Percentiles rank a stretch among this genome's conserved stretches.
These are phyloP conservation scores for Cornus suecica DNA, from an alignment of 148 eudicot genomes.

Conservation along the genomic window DNA sequence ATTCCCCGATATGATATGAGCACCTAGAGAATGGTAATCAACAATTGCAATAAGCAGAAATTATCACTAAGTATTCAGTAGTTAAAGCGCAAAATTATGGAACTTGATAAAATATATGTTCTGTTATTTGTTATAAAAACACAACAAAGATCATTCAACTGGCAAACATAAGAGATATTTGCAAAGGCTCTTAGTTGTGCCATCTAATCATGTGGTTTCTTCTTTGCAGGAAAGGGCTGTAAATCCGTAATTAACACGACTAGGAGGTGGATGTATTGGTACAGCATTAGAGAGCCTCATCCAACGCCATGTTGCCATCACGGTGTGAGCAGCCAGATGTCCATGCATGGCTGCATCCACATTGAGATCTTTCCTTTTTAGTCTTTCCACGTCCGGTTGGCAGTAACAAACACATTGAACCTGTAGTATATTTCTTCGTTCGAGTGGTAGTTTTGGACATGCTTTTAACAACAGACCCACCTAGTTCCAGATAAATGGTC, in stretches of 20 bases:
- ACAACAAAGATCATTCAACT: background rate
- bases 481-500: background rate
- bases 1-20: slow-evolving; percentile 93
- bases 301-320: too few species aligned
- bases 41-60: background rate
- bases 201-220: background rate
- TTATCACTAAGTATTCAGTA: background rate
- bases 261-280: background rate
- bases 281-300: background rate
- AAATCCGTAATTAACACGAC: background rate
- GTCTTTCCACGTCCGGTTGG: background rate
- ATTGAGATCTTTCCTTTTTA: background rate
- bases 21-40: slow-evolving; percentile 42
- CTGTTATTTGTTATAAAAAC: background rate
- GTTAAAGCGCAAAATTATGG: background rate
- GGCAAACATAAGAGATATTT: background rate
- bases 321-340: too few species aligned
- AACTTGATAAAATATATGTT: background rate
- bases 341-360: too few species aligned
- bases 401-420: background rate
- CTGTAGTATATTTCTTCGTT: background rate
- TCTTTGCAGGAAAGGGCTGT: background rate
- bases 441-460: too few species aligned
- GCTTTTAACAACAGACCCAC: background rate
- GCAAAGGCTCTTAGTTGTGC: background rate